Percentiles rank a stretch among this genome's conserved stretches.
Conservation (phyloP, 2,329 filamentous ascomycete species). For the Mycosphaerelloides madeirae region DNA sequence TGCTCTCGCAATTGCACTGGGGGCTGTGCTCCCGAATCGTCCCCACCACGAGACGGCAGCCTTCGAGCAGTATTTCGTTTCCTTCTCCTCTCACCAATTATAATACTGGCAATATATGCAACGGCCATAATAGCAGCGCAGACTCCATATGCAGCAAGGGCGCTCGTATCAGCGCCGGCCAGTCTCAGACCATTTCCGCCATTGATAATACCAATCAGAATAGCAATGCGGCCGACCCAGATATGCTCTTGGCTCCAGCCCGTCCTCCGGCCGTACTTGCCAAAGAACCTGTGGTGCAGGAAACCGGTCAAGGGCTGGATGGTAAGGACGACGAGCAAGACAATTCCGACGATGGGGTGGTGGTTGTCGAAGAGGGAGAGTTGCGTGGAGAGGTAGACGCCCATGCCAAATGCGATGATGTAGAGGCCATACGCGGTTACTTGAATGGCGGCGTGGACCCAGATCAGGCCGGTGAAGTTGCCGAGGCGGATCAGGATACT, state of each 20-base stretch:
- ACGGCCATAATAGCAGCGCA: conserved; percentile 46
- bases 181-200: conserved; percentile 51
- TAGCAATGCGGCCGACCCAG: conserved; percentile 33
- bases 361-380: conserved; percentile 36
- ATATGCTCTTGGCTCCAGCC: conserved; percentile 40
- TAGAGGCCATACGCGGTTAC: conserved; percentile 45
- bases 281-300: conserved; percentile 49
- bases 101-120: conserved; percentile 35
- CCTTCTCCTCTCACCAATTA: conserved; percentile 27
- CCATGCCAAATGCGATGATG: conserved; percentile 49
- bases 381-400: conserved; percentile 47
- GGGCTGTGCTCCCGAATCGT: not conserved
- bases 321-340: conserved; percentile 48
- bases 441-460: conserved; percentile 48
- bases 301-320: conserved; percentile 52
- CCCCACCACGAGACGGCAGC: not conserved
- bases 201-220: conserved; percentile 53
- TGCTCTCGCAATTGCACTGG: not conserved
- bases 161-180: conserved; percentile 34
- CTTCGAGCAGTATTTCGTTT: conserved; percentile 3
- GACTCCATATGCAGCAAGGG: conserved; percentile 41
- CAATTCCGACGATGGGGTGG: conserved; percentile 52
- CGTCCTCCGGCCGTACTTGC: conserved; percentile 44
- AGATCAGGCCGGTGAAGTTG: conserved; percentile 41
- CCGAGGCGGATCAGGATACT: conserved; percentile 42